These are phyloP conservation scores for Myxozyma neglecta DNA, from an alignment of 805 yeast genomes.

Conservation along the genomic window DNA sequence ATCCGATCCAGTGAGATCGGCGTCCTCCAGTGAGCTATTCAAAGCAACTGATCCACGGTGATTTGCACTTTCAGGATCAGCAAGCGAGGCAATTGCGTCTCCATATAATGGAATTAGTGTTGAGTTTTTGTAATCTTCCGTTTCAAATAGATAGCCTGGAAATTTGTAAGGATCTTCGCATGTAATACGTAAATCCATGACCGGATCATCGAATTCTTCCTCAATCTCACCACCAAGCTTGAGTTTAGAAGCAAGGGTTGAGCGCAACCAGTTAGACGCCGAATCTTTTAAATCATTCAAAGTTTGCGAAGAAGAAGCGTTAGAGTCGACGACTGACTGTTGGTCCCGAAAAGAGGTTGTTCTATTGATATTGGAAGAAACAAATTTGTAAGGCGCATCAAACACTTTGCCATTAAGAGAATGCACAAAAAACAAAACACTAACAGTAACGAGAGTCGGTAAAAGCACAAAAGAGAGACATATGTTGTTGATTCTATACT, in stretches of 20 bases:
- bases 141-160: conserved; percentile 20
- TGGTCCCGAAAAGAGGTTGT: too few species aligned
- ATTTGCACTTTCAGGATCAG: conserved; percentile 2
- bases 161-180: conserved; percentile 27
- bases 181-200: neutral
- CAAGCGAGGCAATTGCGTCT: neutral
- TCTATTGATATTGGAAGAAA: too few species aligned
- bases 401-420: too few species aligned
- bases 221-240: neutral
- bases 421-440: too few species aligned
- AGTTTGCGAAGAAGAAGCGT: too few species aligned
- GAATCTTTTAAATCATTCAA: neutral
- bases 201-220: neutral
- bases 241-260: neutral
- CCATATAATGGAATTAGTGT: conserved; percentile 15
- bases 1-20: neutral
- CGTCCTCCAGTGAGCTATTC: neutral
- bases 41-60: neutral
- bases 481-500: too few species aligned
- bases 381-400: too few species aligned
- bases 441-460: too few species aligned
- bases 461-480: too few species aligned
- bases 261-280: neutral
- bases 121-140: neutral
- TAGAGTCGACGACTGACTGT: too few species aligned